Evolutionary conservation across 176 grass and related monocot genomes (phyloP).

Genomic region (Triticum monococcum): DNA sequence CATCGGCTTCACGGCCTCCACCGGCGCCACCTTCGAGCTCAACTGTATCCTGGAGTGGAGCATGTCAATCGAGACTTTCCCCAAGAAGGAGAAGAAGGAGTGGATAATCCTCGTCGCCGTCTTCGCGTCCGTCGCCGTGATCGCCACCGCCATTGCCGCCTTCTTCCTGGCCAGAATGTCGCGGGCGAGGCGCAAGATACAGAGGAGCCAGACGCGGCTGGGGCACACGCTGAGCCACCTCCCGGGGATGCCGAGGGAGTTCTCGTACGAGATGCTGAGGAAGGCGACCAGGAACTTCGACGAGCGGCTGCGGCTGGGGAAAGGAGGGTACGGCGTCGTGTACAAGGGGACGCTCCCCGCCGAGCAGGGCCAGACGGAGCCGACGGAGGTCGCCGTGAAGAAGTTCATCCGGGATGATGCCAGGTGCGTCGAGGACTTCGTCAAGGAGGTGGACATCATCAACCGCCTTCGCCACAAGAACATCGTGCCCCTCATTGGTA

Average conservation of each 20-base stretch:
- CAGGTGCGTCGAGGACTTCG: conserved; percentile 42
- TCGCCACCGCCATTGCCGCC: not conserved
- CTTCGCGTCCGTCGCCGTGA: not conserved
- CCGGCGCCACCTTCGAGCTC: conserved; percentile 49
- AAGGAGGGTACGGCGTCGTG: conserved; percentile 46
- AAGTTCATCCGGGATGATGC: conserved; percentile 38
- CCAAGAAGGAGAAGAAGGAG: not conserved
- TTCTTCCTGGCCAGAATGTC: not conserved
- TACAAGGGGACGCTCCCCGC: conserved; percentile 43
- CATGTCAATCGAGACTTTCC: conserved; percentile 43
- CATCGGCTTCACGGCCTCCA: conserved; percentile 64
- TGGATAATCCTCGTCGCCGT: conserved; percentile 14
- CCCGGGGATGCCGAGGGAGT: conserved; percentile 45
- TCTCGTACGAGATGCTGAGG: conserved; percentile 31
- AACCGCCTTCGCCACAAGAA: conserved; percentile 56
- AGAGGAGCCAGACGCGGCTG: conserved; percentile 25
- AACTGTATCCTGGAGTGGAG: conserved; percentile 70
- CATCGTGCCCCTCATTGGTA: conserved; percentile 56
- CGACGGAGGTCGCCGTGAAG: conserved; percentile 51
- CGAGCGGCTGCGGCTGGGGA: conserved; percentile 27
- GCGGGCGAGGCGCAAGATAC: not conserved
- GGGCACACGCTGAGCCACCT: conserved; percentile 42
- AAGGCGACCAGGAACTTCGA: conserved; percentile 56
- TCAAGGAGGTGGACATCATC: conserved; percentile 59
- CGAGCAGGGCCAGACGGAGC: not conserved